Conservation (phyloP, 352 stramenopile species). For the Phytophthora quininea region DNA sequence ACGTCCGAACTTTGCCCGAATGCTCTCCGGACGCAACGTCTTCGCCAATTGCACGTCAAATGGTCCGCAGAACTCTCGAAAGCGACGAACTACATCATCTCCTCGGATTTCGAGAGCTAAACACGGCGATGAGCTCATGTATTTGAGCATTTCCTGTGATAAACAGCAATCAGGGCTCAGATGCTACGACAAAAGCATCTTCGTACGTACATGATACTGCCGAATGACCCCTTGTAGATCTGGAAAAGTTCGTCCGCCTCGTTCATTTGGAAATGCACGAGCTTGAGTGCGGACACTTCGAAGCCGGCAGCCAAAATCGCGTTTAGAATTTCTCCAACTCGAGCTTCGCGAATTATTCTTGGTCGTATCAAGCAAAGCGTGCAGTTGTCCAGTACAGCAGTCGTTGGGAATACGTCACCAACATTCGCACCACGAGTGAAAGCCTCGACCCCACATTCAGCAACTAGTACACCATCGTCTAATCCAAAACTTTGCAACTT, state of each 20-base stretch:
- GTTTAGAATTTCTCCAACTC: constrained; percentile 79
- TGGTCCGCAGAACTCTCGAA: constrained; percentile 87
- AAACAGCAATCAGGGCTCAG: neutral
- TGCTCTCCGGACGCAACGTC: constrained; percentile 76
- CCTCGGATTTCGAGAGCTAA: constrained; percentile 91
- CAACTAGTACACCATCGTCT: constrained; percentile 29
- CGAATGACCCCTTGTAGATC: constrained; percentile 83
- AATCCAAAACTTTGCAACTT: constrained; percentile 13
- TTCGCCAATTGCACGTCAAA: constrained; percentile 92
- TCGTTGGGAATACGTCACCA: constrained; percentile 35
- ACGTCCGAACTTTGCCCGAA: constrained; percentile 90
- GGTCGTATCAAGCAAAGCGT: constrained; percentile 66
- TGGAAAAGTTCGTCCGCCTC: constrained; percentile 91
- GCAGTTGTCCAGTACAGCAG: constrained; percentile 71
- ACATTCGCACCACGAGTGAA: constrained; percentile 11
- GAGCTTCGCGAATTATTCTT: constrained; percentile 61
- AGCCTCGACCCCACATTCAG: constrained; percentile 28
- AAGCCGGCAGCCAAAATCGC: constrained; percentile 83
- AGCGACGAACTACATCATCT: constrained; percentile 76
- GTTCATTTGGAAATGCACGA: constrained; percentile 80
- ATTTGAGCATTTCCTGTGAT: constrained; percentile 84
- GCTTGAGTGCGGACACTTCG: constrained; percentile 89
- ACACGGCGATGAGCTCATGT: constrained; percentile 88
- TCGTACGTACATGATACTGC: constrained; percentile 66
- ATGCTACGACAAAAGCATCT: neutral